These are phyloP conservation scores for Fusarium chuoi DNA, from an alignment of 2,329 filamentous ascomycete genomes.

Conservation along the genomic window DNA sequence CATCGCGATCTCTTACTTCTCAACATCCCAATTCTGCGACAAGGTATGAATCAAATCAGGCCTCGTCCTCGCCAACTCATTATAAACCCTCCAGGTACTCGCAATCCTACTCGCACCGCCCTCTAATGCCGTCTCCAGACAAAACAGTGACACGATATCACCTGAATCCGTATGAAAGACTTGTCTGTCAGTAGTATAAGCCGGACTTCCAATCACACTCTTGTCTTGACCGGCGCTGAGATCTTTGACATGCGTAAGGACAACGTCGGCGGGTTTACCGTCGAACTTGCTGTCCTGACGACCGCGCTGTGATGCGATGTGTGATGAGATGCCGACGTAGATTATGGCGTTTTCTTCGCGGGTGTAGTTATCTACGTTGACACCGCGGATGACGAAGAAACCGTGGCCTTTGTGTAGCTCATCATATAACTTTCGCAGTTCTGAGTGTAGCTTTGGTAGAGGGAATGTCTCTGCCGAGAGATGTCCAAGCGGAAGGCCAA, in stretches of 20 bases:
- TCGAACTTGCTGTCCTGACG: constrained; percentile 61
- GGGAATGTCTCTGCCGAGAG: constrained; percentile 65
- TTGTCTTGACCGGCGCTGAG: constrained; percentile 54
- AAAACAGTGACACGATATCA: constrained; percentile 67
- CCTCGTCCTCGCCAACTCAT: constrained; percentile 65
- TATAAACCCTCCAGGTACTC: constrained; percentile 69
- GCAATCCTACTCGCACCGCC: constrained; percentile 68
- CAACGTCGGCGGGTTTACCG: constrained; percentile 61
- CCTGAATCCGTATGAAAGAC: constrained; percentile 70
- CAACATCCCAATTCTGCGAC: constrained; percentile 57
- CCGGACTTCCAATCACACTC: constrained; percentile 61
- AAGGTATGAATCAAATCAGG: constrained; percentile 69
- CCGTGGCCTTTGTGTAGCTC: constrained; percentile 68
- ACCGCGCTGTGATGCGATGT: constrained; percentile 65
- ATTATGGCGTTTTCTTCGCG: constrained; percentile 68
- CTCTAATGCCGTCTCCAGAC: constrained; percentile 59
- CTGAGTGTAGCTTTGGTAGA: constrained; percentile 60
- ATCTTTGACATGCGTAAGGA: constrained; percentile 65
- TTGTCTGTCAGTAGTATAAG: constrained; percentile 69
- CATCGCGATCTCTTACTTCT: constrained; percentile 48
- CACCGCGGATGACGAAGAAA: constrained; percentile 69
- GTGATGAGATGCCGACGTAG: constrained; percentile 68
- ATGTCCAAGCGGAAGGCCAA: constrained; percentile 19
- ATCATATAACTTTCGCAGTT: constrained; percentile 61
- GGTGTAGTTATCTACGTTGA: constrained; percentile 62